These are phyloP conservation scores for Breviolum minutum DNA, from an alignment of 73 alveolate genomes.

Conservation along the genomic window DNA sequence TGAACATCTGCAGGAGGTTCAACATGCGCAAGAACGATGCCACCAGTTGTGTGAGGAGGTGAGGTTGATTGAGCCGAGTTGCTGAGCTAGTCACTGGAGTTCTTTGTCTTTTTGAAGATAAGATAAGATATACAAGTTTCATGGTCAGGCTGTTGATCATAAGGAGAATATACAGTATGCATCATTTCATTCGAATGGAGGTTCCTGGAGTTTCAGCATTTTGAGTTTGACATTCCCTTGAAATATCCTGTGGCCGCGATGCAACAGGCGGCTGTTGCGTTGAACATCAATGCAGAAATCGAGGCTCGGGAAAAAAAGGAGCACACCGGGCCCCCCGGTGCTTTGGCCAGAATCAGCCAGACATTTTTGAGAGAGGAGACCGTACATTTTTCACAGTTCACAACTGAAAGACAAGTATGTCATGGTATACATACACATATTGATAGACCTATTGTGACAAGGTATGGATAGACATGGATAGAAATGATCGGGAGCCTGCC, in stretches of 20 bases:
- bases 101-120: background rate
- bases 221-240: too few species aligned
- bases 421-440: too few species aligned
- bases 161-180: background rate
- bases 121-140: background rate
- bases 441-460: too few species aligned
- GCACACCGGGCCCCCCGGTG: too few species aligned
- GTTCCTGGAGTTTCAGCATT: background rate
- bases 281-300: slow-evolving; percentile 61
- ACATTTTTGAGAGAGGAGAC: too few species aligned
- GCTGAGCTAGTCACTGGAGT: background rate
- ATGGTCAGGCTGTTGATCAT: background rate
- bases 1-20: background rate
- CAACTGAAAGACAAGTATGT: too few species aligned
- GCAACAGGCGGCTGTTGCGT: slow-evolving; percentile 78
- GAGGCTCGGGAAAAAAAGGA: background rate
- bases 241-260: too few species aligned
- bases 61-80: background rate
- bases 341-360: too few species aligned
- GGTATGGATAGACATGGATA: too few species aligned
- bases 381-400: too few species aligned
- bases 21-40: slow-evolving; percentile 17
- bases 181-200: background rate
- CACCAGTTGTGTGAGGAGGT: slow-evolving; percentile 61
- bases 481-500: too few species aligned